phyloP scores from a whole-genome alignment of 768 basidiomycete genomes.

The Auriscalpium vulgare region DNA sequence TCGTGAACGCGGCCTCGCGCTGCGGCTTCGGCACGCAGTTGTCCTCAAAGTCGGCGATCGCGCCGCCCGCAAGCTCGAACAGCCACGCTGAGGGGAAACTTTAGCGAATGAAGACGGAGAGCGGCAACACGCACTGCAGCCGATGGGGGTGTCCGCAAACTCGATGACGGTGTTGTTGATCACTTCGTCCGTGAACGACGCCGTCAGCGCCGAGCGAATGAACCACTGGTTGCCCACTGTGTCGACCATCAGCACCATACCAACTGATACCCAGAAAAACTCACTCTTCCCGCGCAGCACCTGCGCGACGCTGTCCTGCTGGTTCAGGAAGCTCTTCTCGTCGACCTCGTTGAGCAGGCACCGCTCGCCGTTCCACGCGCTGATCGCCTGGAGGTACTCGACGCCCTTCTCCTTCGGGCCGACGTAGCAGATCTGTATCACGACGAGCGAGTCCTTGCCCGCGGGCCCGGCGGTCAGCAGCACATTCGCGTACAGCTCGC shows the following conservation, averaged over 20 bases:
- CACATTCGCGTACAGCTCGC: constrained; percentile 84
- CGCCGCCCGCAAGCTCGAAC: constrained; percentile 85
- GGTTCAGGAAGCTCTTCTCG: constrained; percentile 82
- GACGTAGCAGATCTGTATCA: constrained; percentile 87
- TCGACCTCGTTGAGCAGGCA: constrained; percentile 86
- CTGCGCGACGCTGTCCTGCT: constrained; percentile 89
- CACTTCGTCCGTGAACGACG: constrained; percentile 79
- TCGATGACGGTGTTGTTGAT: constrained; percentile 76
- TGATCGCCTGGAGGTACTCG: constrained; percentile 76
- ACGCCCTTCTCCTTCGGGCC: constrained; percentile 68
- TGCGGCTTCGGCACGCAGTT: constrained; percentile 71
- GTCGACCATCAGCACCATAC: not conserved
- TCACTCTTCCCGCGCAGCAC: constrained; percentile 77
- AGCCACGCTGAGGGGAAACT: constrained; percentile 60
- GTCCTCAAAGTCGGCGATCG: constrained; percentile 63
- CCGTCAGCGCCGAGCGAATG: constrained; percentile 79
- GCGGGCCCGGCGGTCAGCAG: constrained; percentile 86
- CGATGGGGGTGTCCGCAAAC: constrained; percentile 79
- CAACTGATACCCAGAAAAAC: constrained; percentile 8
- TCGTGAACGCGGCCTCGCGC: constrained; percentile 74
- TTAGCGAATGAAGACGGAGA: not conserved
- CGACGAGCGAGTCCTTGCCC: constrained; percentile 76
- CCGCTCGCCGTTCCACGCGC: constrained; percentile 82
- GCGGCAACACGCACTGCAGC: constrained; percentile 64
- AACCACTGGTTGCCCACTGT: constrained; percentile 83